A percentile compares a stretch with the other conserved stretches of the same genome.
Conservation (phyloP, 306 rosid genomes). For the Medicago lupulina region DNA sequence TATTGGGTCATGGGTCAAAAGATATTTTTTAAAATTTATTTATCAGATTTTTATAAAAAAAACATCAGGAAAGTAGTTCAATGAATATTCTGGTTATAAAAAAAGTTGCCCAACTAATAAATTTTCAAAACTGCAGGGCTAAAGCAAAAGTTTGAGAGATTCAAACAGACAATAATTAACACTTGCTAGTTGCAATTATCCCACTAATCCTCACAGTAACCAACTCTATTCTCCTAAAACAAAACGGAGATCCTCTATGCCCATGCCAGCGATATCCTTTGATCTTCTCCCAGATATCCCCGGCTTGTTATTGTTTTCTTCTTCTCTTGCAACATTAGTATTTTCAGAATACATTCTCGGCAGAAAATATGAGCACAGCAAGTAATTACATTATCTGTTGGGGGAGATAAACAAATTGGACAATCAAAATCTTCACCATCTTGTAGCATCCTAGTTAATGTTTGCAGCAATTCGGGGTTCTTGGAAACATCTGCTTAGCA, state of each 20-base stretch:
- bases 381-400: conserved; percentile 66
- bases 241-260: conserved; percentile 53
- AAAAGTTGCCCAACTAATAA: neutral
- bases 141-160: conserved; percentile 2
- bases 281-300: conserved; percentile 47
- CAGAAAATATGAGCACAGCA: conserved; percentile 82
- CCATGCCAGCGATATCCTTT: conserved; percentile 48
- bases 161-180: conserved; percentile 26
- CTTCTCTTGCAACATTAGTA: conserved; percentile 65
- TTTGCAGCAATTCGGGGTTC: conserved; percentile 72
- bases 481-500: conserved; percentile 68
- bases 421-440: conserved; percentile 89
- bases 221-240: conserved; percentile 50
- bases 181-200: no score
- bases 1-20: no score
- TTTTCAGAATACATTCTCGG: conserved; percentile 68
- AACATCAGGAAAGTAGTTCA: neutral
- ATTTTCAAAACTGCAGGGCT: neutral
- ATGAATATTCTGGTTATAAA: neutral
- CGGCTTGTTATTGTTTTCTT: conserved; percentile 59
- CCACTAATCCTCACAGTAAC: neutral
- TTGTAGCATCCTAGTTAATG: conserved; percentile 67
- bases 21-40: no score
- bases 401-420: conserved; percentile 78
- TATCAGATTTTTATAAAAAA: no score